Percentiles rank a stretch among this genome's conserved stretches.
phyloP scores from a whole-genome alignment of 352 stramenopile genomes.

The Phytophthora boehmeriae region DNA sequence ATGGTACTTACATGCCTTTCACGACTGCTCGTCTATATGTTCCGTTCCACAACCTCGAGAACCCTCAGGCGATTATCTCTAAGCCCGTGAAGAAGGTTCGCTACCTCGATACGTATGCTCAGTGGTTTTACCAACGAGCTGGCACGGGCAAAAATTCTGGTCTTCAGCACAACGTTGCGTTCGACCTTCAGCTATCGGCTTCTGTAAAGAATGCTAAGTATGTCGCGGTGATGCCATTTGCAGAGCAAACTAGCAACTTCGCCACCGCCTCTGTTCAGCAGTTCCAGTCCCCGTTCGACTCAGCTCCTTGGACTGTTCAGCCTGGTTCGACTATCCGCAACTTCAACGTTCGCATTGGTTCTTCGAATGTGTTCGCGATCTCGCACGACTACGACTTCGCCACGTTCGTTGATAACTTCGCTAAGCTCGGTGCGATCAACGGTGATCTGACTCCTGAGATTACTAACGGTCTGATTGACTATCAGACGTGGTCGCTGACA shows the following conservation, averaged over 20 bases:
- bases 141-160: slow-evolving; percentile 1
- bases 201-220: slow-evolving; percentile 14
- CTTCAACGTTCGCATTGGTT: slow-evolving; percentile 15
- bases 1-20: slow-evolving; percentile 14
- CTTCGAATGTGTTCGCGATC: slow-evolving; percentile 1
- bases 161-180: slow-evolving; percentile 4
- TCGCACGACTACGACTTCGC: slow-evolving; percentile 7
- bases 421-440: slow-evolving; percentile 2
- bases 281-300: slow-evolving; percentile 4
- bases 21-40: slow-evolving; percentile 13
- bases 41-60: slow-evolving; percentile 12
- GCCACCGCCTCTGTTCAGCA: slow-evolving; percentile 4
- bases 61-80: slow-evolving; percentile 14
- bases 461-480: slow-evolving; percentile 6
- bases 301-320: slow-evolving; percentile 3
- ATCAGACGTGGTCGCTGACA: neutral
- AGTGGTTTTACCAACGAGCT: slow-evolving; percentile 17
- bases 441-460: slow-evolving; percentile 9
- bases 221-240: slow-evolving; percentile 11
- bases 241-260: slow-evolving; percentile 7
- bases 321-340: slow-evolving; percentile 6
- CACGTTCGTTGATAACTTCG: neutral
- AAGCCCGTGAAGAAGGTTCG: slow-evolving; percentile 19
- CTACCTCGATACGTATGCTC: slow-evolving; percentile 11
- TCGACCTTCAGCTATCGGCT: slow-evolving; percentile 17